Percentiles rank a stretch among this genome's conserved stretches.
Conservation (phyloP, 2,329 filamentous ascomycete genomes). For the Penicillium sclerotigenum region DNA sequence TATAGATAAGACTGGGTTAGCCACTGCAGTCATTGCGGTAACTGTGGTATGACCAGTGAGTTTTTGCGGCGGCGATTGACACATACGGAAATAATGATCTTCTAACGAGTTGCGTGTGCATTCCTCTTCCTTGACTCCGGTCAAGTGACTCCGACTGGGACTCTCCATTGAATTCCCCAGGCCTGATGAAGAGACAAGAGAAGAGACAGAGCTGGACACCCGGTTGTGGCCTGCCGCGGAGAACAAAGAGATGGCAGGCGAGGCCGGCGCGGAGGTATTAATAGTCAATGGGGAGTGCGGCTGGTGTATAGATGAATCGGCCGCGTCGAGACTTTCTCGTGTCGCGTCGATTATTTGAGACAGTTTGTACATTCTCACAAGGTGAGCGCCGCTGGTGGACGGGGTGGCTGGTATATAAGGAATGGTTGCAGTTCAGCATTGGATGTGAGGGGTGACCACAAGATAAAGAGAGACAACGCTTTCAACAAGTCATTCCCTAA, state of each 20-base stretch:
- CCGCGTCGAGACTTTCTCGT: constrained; percentile 29
- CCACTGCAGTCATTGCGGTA: too few relatives aligned
- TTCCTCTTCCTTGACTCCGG: constrained; percentile 82
- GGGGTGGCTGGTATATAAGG: constrained; percentile 11
- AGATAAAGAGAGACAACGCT: constrained; percentile 5
- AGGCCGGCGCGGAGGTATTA: constrained; percentile 39
- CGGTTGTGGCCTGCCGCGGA: constrained; percentile 39
- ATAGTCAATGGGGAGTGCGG: constrained; percentile 33
- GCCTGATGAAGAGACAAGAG: constrained; percentile 61
- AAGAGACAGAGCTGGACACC: constrained; percentile 69
- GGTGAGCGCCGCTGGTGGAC: constrained; percentile 6
- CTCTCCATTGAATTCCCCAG: constrained; percentile 50
- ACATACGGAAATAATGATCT: constrained; percentile 72
- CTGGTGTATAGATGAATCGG: constrained; percentile 19
- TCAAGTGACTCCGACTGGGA: constrained; percentile 63
- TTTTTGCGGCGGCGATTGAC: background rate
- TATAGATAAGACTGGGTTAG: constrained; percentile 11
- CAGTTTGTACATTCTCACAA: constrained; percentile 34
- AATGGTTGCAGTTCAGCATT: constrained; percentile 17
- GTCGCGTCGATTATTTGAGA: constrained; percentile 36
- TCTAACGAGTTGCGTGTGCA: constrained; percentile 61
- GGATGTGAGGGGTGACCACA: constrained; percentile 6
- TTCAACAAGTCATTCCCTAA: constrained; percentile 8
- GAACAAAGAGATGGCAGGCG: constrained; percentile 42
- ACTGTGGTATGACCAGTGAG: background rate